A percentile compares a stretch with the other conserved stretches of the same genome.
Evolutionary conservation across 1,284 basidiomycete species (phyloP).

Genomic region (Trichosporon asahii): DNA sequence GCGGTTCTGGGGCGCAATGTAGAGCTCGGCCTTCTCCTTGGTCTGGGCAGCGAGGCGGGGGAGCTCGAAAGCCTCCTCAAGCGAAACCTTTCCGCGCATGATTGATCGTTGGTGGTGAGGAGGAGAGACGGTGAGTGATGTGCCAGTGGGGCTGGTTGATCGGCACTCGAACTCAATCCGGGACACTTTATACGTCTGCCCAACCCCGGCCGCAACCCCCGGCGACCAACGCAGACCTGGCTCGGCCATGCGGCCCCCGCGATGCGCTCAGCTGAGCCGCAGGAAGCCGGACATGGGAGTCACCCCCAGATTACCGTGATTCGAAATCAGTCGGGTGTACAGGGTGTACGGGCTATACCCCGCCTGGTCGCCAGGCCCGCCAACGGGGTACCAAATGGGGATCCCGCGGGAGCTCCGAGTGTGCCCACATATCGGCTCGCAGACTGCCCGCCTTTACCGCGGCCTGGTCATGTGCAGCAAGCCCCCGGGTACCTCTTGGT

Average conservation of each 20-base stretch:
- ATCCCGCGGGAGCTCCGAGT: not conserved
- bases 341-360: not conserved
- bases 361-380: not conserved
- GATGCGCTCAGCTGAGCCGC: not conserved
- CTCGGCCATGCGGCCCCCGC: not conserved
- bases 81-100: conserved; percentile 28
- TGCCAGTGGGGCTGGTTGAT: not conserved
- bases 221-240: not conserved
- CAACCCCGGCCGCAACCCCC: not conserved
- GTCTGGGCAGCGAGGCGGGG: conserved; percentile 21
- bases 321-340: conserved; percentile 1
- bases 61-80: conserved; percentile 27
- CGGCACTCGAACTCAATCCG: not conserved
- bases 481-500: not conserved
- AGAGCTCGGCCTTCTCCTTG: conserved; percentile 29
- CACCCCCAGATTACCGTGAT: not conserved
- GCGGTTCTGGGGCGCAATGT: conserved; percentile 25
- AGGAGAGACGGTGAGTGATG: not conserved
- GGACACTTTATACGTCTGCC: not conserved
- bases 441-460: not conserved
- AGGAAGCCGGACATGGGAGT: not conserved
- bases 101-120: not conserved
- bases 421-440: not conserved
- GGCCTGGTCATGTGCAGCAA: not conserved
- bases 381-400: not conserved